phyloP scores from a whole-genome alignment of 352 stramenopile species.

The Pythium sp. region DNA sequence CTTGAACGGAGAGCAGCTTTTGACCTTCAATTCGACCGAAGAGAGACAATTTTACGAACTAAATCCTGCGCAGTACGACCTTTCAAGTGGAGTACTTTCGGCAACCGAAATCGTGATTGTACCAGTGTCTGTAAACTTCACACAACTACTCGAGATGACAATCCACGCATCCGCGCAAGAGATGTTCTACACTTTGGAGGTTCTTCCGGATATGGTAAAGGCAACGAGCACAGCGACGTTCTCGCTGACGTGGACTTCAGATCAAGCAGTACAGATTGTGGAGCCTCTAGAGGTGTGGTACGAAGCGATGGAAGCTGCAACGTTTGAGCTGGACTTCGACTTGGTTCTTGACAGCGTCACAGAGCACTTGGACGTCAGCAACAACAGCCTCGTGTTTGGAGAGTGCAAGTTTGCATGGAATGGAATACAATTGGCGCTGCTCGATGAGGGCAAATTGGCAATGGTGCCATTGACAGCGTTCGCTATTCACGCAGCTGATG shows the following conservation, averaged over 20 bases:
- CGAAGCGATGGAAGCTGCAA: not conserved
- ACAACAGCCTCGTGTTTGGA: not conserved
- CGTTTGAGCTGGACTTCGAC: not conserved
- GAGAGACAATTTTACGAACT: not conserved
- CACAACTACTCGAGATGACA: not conserved
- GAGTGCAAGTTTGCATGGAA: not conserved
- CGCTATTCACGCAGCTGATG: not conserved
- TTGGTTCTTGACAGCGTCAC: not conserved
- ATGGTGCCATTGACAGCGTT: not conserved
- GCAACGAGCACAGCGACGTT: not conserved
- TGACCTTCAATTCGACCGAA: not conserved
- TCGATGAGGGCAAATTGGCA: not conserved
- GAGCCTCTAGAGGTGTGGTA: not conserved
- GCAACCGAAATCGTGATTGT: not conserved
- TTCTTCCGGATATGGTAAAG: not conserved
- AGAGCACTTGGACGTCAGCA: not conserved
- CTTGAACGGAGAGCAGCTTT: constrained; percentile 15
- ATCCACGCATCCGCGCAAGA: not conserved
- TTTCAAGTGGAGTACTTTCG: not conserved
- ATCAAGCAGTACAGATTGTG: not conserved
- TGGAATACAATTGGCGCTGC: not conserved
- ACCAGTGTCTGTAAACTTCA: not conserved
- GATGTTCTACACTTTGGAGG: not conserved
- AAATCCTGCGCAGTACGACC: not conserved
- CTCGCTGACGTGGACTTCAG: not conserved